A percentile compares a stretch with the other conserved stretches of the same genome.
Conservation (phyloP, 495 filamentous ascomycete species). For the Cercophora newfieldiana region DNA sequence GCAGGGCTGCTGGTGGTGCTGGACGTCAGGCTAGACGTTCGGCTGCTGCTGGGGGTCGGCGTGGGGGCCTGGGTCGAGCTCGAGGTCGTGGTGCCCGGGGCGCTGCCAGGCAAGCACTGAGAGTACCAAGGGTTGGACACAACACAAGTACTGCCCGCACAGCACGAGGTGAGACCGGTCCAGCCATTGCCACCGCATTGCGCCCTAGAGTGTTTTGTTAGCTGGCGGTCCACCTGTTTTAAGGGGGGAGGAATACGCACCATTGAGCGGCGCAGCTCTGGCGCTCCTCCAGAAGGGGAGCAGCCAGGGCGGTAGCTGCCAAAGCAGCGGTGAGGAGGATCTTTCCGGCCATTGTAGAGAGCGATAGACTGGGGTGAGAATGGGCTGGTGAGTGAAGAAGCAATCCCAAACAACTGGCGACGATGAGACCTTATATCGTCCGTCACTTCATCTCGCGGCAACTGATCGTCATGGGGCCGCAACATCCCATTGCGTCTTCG, state of each 20-base stretch:
- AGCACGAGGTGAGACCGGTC: slow-evolving; percentile 50
- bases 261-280: slow-evolving; percentile 37
- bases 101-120: slow-evolving; percentile 45
- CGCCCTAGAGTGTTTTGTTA: slow-evolving; percentile 24
- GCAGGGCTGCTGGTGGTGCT: slow-evolving; percentile 16
- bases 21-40: not conserved
- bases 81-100: slow-evolving; percentile 23
- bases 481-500: not conserved
- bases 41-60: slow-evolving; percentile 22
- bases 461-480: not conserved
- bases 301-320: slow-evolving; percentile 40
- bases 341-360: slow-evolving; percentile 29
- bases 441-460: not conserved
- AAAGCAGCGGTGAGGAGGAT: slow-evolving; percentile 34
- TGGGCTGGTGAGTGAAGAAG: slow-evolving; percentile 14
- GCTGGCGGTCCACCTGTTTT: slow-evolving; percentile 4
- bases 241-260: slow-evolving; percentile 25
- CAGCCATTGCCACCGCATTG: slow-evolving; percentile 55
- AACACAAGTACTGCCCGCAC: slow-evolving; percentile 44
- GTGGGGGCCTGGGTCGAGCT: no score
- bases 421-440: slow-evolving; percentile 2
- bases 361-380: slow-evolving; percentile 3
- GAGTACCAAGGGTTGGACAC: slow-evolving; percentile 49
- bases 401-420: not conserved
- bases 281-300: slow-evolving; percentile 44